These are phyloP conservation scores for Fraxinus ornus DNA, from an alignment of 305 asterid species.

Conservation along the genomic window DNA sequence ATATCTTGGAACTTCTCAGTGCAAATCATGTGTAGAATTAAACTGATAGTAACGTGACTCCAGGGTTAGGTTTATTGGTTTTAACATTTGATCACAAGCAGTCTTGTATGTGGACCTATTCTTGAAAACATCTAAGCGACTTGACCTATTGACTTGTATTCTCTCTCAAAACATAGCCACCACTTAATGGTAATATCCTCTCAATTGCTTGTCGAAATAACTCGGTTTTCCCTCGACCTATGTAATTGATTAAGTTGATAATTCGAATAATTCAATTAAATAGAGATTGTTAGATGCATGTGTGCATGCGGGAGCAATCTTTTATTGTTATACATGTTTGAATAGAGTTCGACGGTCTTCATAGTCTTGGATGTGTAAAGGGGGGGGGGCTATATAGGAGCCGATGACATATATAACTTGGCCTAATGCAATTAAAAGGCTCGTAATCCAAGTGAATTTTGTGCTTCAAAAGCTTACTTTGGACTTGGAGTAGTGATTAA, in stretches of 20 bases:
- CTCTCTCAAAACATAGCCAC: neutral
- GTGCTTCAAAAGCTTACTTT: neutral
- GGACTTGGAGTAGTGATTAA: too few relatives aligned
- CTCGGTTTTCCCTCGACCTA: neutral
- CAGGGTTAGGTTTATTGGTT: conserved; percentile 6
- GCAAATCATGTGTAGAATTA: neutral
- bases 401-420: neutral
- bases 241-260: neutral
- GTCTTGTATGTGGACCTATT: conserved; percentile 21
- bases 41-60: conserved; percentile 18
- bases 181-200: neutral
- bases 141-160: conserved; percentile 5
- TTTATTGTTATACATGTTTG: neutral
- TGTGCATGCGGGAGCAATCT: neutral
- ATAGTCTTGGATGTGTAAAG: neutral
- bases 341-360: neutral
- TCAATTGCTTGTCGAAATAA: neutral
- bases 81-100: conserved; percentile 9
- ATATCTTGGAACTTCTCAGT: neutral
- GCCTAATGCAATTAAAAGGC: neutral
- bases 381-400: neutral
- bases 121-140: conserved; percentile 14
- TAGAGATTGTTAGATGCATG: neutral
- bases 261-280: neutral
- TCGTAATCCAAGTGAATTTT: neutral